Evolutionary conservation across 2,329 filamentous ascomycete genomes (phyloP), one percentile per base, ranked within the genome.

Genomic region (Xylaria sp.): DNA sequence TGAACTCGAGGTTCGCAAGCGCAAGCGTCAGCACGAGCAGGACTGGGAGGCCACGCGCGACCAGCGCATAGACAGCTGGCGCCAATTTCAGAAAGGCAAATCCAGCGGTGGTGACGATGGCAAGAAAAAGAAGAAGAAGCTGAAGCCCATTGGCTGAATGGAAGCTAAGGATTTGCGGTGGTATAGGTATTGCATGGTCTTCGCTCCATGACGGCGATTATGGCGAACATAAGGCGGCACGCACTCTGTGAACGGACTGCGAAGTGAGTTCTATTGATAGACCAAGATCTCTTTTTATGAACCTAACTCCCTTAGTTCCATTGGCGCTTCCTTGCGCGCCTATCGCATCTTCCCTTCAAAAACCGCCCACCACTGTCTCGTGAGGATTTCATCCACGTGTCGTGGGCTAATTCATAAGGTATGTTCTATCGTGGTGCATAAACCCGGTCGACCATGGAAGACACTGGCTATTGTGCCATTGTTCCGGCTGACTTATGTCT

Each of bases 21-120:
- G 90, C 69, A 94, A 94, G 85, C 85, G 95, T 62, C 93, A 98
- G 74, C 92, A 95, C 76, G 93, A 98, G 68, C 88, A 95, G 79
- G 90, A 93, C 65, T 99, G 95, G 95, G 95, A 99, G 81, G 88
- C 91, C 72, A 96, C 90, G 25, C 83, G 95, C 47, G 95, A 99
- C 63, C 86, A 92, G 78, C 85, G 95, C 67, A 98, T 99, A 77
- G 91, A 88, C 67, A 97, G 90, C 76, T 99, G 95, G 95, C 86
- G 95, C 59, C 87, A 93, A 67, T 99, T 96, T 72, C 89, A 95
- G 75, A 95, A 96, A 79, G 86, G 85, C 63, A 87, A 84, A 77
- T 82, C 80, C 19, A 81, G 80, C 43, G 79, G 76, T 17, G 76
- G 74, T 15, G 72, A 74, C 21, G 68, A 76, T 75, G 76, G 72